Percentiles rank a stretch among this genome's conserved stretches.
Evolutionary conservation across 495 filamentous ascomycete species (phyloP).

Genomic region (Aspergillus steynii): DNA sequence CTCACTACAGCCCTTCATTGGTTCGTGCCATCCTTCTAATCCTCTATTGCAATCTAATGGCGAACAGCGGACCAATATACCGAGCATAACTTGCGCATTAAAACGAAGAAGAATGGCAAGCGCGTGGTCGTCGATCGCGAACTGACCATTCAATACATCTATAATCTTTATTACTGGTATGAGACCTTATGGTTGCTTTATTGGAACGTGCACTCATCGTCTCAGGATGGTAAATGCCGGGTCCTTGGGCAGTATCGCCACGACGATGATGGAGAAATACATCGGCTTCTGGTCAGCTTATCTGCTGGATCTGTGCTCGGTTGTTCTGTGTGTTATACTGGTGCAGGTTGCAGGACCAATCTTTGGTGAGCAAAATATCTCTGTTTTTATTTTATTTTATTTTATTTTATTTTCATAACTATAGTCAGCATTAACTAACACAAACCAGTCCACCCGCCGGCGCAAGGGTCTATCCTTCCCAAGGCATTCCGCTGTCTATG

Average conservation of each 20-base stretch:
- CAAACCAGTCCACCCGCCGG: conserved; percentile 37
- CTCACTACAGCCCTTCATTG: not conserved
- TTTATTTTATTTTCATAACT: not conserved
- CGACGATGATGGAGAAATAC: conserved; percentile 46
- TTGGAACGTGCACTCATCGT: not conserved
- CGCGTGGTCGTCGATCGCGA: conserved; percentile 60
- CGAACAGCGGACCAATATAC: conserved; percentile 58
- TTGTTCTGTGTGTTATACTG: conserved; percentile 31
- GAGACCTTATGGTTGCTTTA: not conserved
- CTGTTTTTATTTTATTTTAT: not conserved
- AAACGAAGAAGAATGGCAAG: conserved; percentile 47
- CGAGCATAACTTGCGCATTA: conserved; percentile 44
- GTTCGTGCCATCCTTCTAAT: not conserved
- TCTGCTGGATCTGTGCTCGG: conserved; percentile 29
- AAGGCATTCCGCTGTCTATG: conserved; percentile 34
- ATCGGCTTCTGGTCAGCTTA: conserved; percentile 50
- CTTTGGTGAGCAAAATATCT: conserved; percentile 16
- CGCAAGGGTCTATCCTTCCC: conserved; percentile 43
- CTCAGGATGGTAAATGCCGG: conserved; percentile 43
- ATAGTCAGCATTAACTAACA: not conserved
- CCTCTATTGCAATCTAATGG: conserved; percentile 3
- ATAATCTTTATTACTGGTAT: conserved; percentile 64
- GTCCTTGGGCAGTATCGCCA: conserved; percentile 43
- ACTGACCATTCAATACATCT: conserved; percentile 61
- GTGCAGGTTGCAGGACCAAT: conserved; percentile 27